These are phyloP conservation scores for Backusella liffmaniae DNA, from an alignment of 192 early-diverging fungal species.

Conservation along the genomic window DNA sequence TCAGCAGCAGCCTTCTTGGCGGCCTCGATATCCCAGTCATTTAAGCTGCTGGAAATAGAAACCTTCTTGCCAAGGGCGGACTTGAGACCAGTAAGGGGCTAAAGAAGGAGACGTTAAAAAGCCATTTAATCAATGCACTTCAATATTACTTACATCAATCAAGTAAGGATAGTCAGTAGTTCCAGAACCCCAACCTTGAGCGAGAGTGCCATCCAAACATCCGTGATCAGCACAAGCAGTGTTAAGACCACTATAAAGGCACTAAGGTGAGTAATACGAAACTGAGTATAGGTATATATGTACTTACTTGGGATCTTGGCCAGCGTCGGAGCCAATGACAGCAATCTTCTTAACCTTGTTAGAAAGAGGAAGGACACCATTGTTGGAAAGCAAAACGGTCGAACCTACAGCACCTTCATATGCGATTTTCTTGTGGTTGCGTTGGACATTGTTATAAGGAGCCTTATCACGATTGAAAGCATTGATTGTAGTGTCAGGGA, in stretches of 20 bases:
- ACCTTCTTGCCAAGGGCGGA: slow-evolving; percentile 15
- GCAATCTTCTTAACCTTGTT: slow-evolving; percentile 10
- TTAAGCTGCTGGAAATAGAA: slow-evolving; percentile 6
- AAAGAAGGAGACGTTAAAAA: background rate
- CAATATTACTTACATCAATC: slow-evolving; percentile 21
- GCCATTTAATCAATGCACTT: background rate
- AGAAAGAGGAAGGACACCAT: slow-evolving; percentile 11
- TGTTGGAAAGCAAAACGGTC: slow-evolving; percentile 14
- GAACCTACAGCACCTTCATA: slow-evolving; percentile 25
- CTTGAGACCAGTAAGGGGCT: slow-evolving; percentile 26
- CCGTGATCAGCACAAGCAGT: slow-evolving; percentile 19
- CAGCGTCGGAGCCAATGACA: slow-evolving; percentile 32
- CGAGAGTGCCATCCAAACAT: slow-evolving; percentile 22
- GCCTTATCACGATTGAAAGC: background rate
- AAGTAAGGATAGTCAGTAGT: slow-evolving; percentile 26
- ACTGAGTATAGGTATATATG: background rate
- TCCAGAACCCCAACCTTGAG: slow-evolving; percentile 32
- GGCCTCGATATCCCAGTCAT: slow-evolving; percentile 7
- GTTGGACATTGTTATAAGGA: slow-evolving; percentile 22
- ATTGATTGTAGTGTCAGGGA: slow-evolving; percentile 17
- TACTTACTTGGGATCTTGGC: slow-evolving; percentile 17
- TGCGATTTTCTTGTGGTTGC: slow-evolving; percentile 9
- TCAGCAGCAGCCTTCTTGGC: slow-evolving; percentile 20
- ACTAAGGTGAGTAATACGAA: background rate
- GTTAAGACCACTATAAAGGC: background rate